These are phyloP conservation scores for Microthlaspi erraticum DNA, from an alignment of 345 rosid genomes.

Conservation along the genomic window DNA sequence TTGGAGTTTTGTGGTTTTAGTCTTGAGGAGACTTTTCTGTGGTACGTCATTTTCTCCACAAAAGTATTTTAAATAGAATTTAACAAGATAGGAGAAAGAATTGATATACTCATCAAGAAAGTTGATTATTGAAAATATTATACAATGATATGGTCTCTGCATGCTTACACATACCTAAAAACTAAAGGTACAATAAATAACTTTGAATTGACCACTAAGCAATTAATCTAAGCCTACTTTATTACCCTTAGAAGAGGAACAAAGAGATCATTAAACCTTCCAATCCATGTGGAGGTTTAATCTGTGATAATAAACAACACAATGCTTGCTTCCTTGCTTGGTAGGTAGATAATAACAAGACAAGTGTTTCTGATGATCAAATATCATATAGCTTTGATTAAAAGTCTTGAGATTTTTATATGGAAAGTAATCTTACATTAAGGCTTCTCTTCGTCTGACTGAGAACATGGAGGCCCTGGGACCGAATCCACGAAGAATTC, in stretches of 20 bases:
- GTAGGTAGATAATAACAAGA: constrained; percentile 25
- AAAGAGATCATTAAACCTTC: constrained; percentile 17
- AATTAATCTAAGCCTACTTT: constrained; percentile 33
- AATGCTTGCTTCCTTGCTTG: constrained; percentile 14
- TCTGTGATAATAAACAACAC: too few relatives aligned
- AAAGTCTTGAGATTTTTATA: constrained; percentile 23
- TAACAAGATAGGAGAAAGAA: too few relatives aligned
- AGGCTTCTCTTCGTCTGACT: constrained; percentile 81
- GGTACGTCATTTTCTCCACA: constrained; percentile 26
- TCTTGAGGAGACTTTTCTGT: neutral
- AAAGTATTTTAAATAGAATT: too few relatives aligned
- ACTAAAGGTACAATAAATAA: constrained; percentile 16
- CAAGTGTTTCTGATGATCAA: constrained; percentile 46
- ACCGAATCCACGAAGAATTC: constrained; percentile 89
- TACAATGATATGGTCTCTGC: constrained; percentile 22
- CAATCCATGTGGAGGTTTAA: too few relatives aligned
- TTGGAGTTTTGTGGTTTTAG: constrained; percentile 21
- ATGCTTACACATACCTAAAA: constrained; percentile 31
- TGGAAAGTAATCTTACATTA: constrained; percentile 45
- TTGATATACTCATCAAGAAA: neutral
- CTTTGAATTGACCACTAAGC: constrained; percentile 30
- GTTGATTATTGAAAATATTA: constrained; percentile 22
- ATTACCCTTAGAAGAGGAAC: constrained; percentile 15
- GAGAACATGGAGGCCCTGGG: constrained; percentile 79
- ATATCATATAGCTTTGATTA: constrained; percentile 24